These are phyloP conservation scores for Aspergillus indologenus DNA, from an alignment of 495 filamentous ascomycete genomes.

Conservation along the genomic window DNA sequence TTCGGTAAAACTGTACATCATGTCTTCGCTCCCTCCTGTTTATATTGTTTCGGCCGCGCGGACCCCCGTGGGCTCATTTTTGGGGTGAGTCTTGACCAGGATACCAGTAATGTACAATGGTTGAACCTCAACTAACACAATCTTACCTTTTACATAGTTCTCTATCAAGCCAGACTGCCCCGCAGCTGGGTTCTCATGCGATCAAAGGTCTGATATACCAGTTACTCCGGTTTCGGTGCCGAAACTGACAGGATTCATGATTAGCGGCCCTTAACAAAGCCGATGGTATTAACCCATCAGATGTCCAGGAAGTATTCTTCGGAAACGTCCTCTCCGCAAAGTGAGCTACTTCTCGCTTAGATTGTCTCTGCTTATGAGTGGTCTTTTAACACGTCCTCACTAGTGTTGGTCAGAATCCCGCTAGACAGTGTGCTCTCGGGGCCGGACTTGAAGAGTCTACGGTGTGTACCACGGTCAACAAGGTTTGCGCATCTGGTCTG, in stretches of 20 bases:
- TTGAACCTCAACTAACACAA: constrained; percentile 10
- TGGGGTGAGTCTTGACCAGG: constrained; percentile 61
- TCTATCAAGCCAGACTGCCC: constrained; percentile 79
- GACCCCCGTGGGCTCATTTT: constrained; percentile 89
- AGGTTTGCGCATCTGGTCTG: constrained; percentile 91
- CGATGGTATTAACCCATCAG: constrained; percentile 74
- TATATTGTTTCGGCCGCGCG: constrained; percentile 93
- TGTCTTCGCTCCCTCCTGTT: constrained; percentile 71
- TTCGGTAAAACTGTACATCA: constrained; percentile 23
- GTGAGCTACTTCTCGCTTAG: constrained; percentile 47
- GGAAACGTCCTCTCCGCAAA: constrained; percentile 96
- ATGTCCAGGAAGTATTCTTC: constrained; percentile 95
- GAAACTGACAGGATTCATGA: constrained; percentile 16
- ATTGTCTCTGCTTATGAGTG: background rate
- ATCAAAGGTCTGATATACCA: constrained; percentile 68
- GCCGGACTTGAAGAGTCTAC: constrained; percentile 77
- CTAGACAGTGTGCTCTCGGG: constrained; percentile 85
- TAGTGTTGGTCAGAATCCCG: constrained; percentile 94
- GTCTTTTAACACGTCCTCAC: constrained; percentile 13
- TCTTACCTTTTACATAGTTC: constrained; percentile 51
- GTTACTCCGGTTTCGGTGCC: background rate
- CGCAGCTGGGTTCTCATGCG: constrained; percentile 82
- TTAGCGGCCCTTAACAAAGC: constrained; percentile 81
- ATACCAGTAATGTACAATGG: constrained; percentile 1
- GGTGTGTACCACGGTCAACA: constrained; percentile 93